Conservation (phyloP, 2,329 filamentous ascomycete species). For the Teratosphaeria destructans region DNA sequence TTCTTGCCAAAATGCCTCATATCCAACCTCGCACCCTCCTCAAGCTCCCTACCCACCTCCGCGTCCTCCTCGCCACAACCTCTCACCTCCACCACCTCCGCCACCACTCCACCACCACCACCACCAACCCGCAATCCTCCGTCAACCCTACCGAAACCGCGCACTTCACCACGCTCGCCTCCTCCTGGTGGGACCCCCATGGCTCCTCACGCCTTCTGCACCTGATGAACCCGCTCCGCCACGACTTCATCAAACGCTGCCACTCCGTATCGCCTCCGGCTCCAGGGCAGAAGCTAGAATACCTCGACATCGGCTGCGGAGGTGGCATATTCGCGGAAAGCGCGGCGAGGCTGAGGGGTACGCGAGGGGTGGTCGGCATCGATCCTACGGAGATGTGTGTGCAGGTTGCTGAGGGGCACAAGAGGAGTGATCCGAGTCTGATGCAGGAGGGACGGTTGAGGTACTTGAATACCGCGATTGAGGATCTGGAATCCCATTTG, state of each 20-base stretch:
- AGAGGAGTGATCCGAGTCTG: slow-evolving; percentile 61
- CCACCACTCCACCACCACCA: neutral
- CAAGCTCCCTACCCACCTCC: neutral
- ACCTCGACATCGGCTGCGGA: slow-evolving; percentile 89
- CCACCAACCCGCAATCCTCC: slow-evolving; percentile 39
- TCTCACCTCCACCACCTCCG: neutral
- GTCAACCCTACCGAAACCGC: slow-evolving; percentile 83
- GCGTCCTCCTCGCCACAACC: neutral
- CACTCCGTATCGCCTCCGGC: slow-evolving; percentile 36
- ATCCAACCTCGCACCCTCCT: neutral
- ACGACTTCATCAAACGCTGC: slow-evolving; percentile 78
- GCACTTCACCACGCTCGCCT: slow-evolving; percentile 89
- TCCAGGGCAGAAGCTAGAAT: slow-evolving; percentile 43
- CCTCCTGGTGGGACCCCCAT: slow-evolving; percentile 94
- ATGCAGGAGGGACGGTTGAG: slow-evolving; percentile 42
- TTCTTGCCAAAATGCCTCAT: neutral
- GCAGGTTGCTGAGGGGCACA: slow-evolving; percentile 64
- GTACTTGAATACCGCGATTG: slow-evolving; percentile 70
- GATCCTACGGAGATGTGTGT: slow-evolving; percentile 69
- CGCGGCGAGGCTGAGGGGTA: slow-evolving; percentile 54
- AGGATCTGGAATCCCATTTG: slow-evolving; percentile 42
- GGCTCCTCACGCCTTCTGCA: slow-evolving; percentile 86
- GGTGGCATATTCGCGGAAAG: slow-evolving; percentile 94
- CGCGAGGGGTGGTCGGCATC: slow-evolving; percentile 57
- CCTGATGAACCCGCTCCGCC: slow-evolving; percentile 94